phyloP scores from a whole-genome alignment of 2,329 filamentous ascomycete genomes.

The Fusarium pseudocircinatum region DNA sequence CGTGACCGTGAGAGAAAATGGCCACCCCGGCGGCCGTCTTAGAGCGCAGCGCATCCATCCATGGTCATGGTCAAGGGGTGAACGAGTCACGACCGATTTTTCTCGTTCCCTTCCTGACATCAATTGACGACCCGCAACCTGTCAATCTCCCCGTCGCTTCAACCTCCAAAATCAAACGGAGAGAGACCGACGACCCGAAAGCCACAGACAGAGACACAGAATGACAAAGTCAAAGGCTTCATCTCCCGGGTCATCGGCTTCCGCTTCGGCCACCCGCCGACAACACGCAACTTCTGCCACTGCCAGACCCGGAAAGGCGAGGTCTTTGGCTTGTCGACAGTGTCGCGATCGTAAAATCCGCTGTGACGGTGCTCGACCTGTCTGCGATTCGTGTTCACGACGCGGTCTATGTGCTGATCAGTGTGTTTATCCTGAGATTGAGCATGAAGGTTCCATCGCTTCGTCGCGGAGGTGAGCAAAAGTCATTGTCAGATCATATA shows the following conservation, averaged over 20 bases:
- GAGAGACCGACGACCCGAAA: neutral
- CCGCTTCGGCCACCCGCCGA: conserved; percentile 34
- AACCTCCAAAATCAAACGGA: neutral
- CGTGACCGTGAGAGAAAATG: conserved; percentile 21
- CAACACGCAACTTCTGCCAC: conserved; percentile 3
- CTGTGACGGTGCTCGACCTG: conserved; percentile 42
- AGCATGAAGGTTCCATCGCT: conserved; percentile 43
- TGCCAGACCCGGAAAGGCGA: conserved; percentile 37
- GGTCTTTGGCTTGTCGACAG: conserved; percentile 42
- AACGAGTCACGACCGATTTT: neutral
- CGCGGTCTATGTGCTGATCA: conserved; percentile 38
- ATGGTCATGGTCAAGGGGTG: conserved; percentile 1
- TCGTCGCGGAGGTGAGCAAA: conserved; percentile 40
- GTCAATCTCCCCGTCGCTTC: neutral
- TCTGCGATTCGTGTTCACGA: conserved; percentile 41
- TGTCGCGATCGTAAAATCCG: conserved; percentile 46
- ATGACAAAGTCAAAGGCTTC: conserved; percentile 25
- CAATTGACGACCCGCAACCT: neutral
- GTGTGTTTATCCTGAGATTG: conserved; percentile 43
- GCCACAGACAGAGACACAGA: neutral
- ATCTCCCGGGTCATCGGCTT: conserved; percentile 29
- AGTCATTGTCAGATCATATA: neutral
- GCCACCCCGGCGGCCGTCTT: conserved; percentile 37
- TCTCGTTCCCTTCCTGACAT: neutral
- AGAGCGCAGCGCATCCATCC: neutral